Evolutionary conservation across 1,139 yeast species (phyloP), one percentile per base, ranked within the genome.

Genomic region (Kluyveromyces sp.): DNA sequence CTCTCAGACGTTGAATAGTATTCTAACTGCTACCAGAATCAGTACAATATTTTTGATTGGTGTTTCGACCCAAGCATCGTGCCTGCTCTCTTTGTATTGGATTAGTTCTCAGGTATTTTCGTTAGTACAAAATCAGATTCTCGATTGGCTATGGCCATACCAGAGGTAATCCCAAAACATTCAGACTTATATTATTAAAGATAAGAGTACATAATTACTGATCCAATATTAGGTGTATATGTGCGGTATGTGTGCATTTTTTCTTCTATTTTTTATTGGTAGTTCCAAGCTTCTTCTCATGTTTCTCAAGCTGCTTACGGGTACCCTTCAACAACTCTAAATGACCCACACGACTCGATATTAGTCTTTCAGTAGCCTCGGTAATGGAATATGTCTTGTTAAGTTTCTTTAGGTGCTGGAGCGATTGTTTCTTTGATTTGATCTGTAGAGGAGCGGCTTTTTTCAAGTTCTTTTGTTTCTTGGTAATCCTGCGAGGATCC

Each of bases 341-440:
- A 67, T 92, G 97, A n/a, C 98, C 98, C 3, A 90, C 97, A 65
- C 92, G 78, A 46, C 94, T 75, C 2, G 97, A 83, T 56, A 90
- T 79, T 53, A 88, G 73, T 67, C 79, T 87, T 67, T 92, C 98
- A 1, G 97, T 90, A 25, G 81, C 74, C 2, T 75, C 68, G 47
- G 84, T 77, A 54, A 86, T 74, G 27, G 87, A 83, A 29, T 66
- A 61, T 3, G 83, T 79, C 48, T 78, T 75, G 58, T 81, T 90
- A 51, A 78, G 65, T 60, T 83, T 83, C 48, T 81, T 72, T 53
- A 85, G 69, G 48, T 70, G 67, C 7, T 68, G 68, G 36, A 78
- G 77, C 15, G 69, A 68, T 46, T 74, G 68, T 61, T 80, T 83
- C 65, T 81, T 83, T 2, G 64, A 58, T 57, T 86, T 86, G 59